Base-by-base conservation (phyloP, 1,139 yeast species). In the Pneumocystis murina region DNA sequence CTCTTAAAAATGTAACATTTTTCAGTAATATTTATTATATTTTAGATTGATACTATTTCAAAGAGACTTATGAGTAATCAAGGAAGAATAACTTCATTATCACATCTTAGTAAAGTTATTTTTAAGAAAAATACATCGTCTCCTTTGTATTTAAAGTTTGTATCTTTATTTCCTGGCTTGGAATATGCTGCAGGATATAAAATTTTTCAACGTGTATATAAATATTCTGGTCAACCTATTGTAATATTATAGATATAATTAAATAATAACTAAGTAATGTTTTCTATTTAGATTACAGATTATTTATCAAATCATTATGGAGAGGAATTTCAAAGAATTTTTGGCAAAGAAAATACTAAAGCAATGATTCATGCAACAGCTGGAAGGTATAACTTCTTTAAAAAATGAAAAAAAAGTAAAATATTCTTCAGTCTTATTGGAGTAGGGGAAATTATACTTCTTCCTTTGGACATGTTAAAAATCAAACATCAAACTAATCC, bases 401-500 rank as follows among this genome's bases (percentile, higher is more conserved):
- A 24, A 28, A 14, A 41, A 58, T 6, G 12, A 5, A 6, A 17
- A 36, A 28, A 14, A 24, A 20, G 10, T 17, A 0, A 28, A 43
- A 2, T 3, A 33, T 33, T 59, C 28, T 35, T 20, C 72, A 88
- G 96, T 59, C 72, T 92, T 70, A 90, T 94, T 70, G 99, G 99
- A 70, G 91, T 92, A 74, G 98, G 97, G 76, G 99, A 92, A 78
- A 91, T 92, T 75, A 92, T 92, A 55, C 80, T 92, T 71, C 82
- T 92, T 72, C 99, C 99, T 61, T 82, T 92, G 72, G 99, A 92
- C 74, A 98, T 92, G 62, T 81, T 92, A 74, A 92, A 92, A 80
- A 94, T 92, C 76, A 92, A 92, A 79, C 91, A 97, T 79, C 99
- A 92, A 81, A 92, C 99, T 64, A 92, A 92, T 80, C 99, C 99